Evolutionary conservation across 148 eudicot species (phyloP).

Genomic region (Camellia sinensis): DNA sequence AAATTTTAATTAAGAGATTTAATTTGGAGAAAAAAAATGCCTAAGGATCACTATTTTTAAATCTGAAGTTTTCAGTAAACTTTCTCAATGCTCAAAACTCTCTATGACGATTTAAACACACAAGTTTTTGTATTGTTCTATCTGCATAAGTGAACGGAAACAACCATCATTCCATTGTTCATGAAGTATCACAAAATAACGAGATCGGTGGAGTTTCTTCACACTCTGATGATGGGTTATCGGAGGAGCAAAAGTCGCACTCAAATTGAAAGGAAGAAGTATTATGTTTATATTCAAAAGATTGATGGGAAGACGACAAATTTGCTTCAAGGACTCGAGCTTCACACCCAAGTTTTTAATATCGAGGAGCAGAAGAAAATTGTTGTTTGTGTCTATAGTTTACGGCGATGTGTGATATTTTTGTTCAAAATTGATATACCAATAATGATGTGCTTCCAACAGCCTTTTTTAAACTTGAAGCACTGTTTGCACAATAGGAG

Average conservation of each 20-base stretch:
- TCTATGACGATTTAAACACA: too few species aligned
- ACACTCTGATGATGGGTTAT: not conserved
- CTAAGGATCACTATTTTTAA: too few species aligned
- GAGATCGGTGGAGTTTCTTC: not conserved
- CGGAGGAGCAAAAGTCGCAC: constrained; percentile 25
- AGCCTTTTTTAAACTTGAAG: too few species aligned
- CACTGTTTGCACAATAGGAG: too few species aligned
- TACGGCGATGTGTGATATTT: constrained; percentile 24
- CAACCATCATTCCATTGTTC: not conserved
- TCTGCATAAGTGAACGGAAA: constrained; percentile 17
- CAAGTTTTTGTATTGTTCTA: too few species aligned
- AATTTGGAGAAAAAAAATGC: too few species aligned
- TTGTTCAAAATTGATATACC: too few species aligned
- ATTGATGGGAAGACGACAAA: constrained; percentile 38
- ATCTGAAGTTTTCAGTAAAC: too few species aligned
- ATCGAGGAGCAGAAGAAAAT: constrained; percentile 53
- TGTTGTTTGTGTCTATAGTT: constrained; percentile 49
- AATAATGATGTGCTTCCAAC: too few species aligned
- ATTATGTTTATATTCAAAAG: constrained; percentile 46
- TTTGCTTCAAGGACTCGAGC: constrained; percentile 64
- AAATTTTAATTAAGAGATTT: too few species aligned
- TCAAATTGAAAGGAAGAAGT: constrained; percentile 43
- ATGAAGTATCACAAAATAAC: not conserved
- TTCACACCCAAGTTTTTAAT: constrained; percentile 50
- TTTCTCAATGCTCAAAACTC: too few species aligned